Evolutionary conservation across 352 stramenopile species (phyloP), one percentile per base, ranked within the genome.

Genomic region (Globisporangium rhizosaccharum): DNA sequence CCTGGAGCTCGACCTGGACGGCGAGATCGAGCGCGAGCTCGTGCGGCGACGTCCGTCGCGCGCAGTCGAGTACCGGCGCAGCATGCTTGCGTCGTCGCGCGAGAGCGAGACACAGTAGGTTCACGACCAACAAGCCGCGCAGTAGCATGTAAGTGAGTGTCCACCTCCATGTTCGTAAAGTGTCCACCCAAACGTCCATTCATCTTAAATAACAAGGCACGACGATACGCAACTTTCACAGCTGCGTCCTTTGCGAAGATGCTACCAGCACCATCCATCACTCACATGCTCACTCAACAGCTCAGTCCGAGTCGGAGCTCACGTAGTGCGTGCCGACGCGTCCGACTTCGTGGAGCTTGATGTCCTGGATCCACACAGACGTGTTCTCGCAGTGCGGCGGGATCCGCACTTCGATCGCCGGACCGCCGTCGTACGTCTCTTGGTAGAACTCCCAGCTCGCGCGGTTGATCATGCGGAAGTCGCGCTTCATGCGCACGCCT

Each of bases 381-480:
- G 79, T 82, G 55, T 77, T 79, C 12, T 64, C 70, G 48, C 79
- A 89, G 57, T 87, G 63, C 0, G 46, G 33, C 10, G 82, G 82
- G 45, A 91, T 77, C n/a, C 66, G 66, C 47, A 91, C 79, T 60
- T 88, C 73, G 42, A 91, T 85, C 25, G 77, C 79, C 10, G 82
- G 82, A 0, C 82, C 79, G 7, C 82, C 82, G 53, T 78, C 77
- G 59, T 91, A 91, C n/a, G 82, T 62, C 14, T 73, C 68, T 49
- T 85, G 70, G 62, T 91, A 91, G 49, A 74, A 87, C 23, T 89
- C 79, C 82, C 82, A 91, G 63, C 77, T 91, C 51, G 70, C 71
- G 63, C 80, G 80, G 77, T 91, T 91, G 66, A 91, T 89, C 70
- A 91, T 74, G 30, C 82, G 77, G 48, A 88, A 91, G 57, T 91